Conservation (phyloP, 2,329 filamentous ascomycete genomes). For the Fusarium setosum region DNA sequence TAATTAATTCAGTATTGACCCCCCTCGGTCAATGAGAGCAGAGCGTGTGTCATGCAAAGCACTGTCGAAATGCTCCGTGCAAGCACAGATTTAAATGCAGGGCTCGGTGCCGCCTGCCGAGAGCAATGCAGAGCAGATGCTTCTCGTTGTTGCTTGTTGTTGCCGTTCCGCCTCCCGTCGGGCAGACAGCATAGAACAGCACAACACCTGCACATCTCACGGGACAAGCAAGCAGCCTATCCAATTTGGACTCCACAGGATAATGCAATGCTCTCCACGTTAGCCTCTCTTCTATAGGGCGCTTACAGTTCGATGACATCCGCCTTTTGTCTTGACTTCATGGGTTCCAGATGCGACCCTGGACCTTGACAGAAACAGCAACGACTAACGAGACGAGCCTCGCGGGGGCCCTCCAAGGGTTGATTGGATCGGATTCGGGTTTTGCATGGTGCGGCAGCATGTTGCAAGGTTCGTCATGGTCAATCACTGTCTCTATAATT, state of each 20-base stretch:
- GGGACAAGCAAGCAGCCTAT: constrained; percentile 17
- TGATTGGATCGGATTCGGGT: constrained; percentile 36
- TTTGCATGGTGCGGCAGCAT: constrained; percentile 38
- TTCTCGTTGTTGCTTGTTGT: not conserved
- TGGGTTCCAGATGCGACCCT: constrained; percentile 2
- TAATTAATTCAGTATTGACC: constrained; percentile 4
- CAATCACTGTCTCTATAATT: not conserved
- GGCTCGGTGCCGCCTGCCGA: constrained; percentile 16
- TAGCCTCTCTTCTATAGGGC: constrained; percentile 23
- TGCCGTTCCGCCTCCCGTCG: no score
- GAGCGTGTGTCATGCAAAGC: constrained; percentile 3
- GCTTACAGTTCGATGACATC: constrained; percentile 22
- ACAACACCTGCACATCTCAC: not conserved
- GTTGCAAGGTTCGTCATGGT: constrained; percentile 33
- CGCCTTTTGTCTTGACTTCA: constrained; percentile 21
- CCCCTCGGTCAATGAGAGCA: not conserved
- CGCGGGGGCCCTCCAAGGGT: constrained; percentile 7
- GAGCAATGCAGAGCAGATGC: not conserved
- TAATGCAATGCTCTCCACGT: constrained; percentile 20
- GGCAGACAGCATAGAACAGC: constrained; percentile 1
- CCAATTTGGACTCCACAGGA: constrained; percentile 25
- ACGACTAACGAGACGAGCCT: constrained; percentile 15
- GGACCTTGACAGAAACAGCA: constrained; percentile 28
- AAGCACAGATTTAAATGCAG: constrained; percentile 20
- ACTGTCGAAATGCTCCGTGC: constrained; percentile 14